These are phyloP conservation scores for Glonium stellatum DNA, from an alignment of 495 filamentous ascomycete species.

Conservation along the genomic window DNA sequence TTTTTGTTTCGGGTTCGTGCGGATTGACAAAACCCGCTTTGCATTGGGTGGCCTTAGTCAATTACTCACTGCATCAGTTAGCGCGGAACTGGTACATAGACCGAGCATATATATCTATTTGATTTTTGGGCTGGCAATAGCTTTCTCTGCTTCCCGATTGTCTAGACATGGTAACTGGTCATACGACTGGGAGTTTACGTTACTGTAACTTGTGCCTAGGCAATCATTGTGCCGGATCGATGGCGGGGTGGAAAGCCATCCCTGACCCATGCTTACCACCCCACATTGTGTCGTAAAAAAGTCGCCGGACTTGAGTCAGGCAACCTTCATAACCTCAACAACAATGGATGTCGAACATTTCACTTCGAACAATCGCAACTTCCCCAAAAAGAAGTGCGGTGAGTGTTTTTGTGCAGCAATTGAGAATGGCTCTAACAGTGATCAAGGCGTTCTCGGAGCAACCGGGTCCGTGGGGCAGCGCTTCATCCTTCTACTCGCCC, in stretches of 20 bases:
- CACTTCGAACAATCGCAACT: constrained; percentile 28
- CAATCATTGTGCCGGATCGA: too few species aligned
- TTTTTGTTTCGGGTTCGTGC: not conserved
- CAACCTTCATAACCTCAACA: not conserved
- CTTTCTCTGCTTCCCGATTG: not conserved
- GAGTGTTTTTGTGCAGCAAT: constrained; percentile 14
- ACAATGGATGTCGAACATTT: constrained; percentile 37
- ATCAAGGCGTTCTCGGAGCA: constrained; percentile 39
- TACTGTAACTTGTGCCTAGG: not conserved
- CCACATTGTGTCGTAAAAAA: not conserved
- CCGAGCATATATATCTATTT: not conserved
- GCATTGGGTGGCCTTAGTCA: constrained; percentile 22
- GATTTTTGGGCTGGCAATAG: not conserved
- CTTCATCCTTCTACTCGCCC: constrained; percentile 41
- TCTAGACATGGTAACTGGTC: too few species aligned
- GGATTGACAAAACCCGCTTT: not conserved
- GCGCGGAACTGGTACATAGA: constrained; percentile 6
- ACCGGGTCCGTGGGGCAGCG: constrained; percentile 42
- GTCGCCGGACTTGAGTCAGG: not conserved
- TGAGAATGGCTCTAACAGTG: not conserved
- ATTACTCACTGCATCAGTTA: constrained; percentile 5
- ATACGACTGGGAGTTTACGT: not conserved
- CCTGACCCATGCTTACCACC: too few species aligned
- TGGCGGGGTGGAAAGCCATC: too few species aligned
- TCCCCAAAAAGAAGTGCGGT: constrained; percentile 40